Evolutionary conservation across 192 early-diverging fungal species (phyloP).

Genomic region (Rhizoclosmatium globosum): DNA sequence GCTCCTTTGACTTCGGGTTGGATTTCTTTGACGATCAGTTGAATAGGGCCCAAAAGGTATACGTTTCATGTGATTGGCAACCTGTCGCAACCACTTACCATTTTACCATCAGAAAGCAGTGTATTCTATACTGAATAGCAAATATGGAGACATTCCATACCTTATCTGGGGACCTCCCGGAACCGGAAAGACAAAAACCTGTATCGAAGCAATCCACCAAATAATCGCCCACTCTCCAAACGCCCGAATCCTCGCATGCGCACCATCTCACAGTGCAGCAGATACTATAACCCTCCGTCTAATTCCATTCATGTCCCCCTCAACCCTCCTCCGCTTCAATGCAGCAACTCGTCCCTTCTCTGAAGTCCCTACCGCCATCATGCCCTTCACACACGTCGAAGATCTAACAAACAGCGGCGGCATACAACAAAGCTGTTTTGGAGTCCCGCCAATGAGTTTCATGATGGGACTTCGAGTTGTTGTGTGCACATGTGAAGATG

Average conservation of each 20-base stretch:
- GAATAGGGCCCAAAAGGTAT: conserved; percentile 37
- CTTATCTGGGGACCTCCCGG: conserved; percentile 46
- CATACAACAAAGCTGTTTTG: conserved; percentile 35
- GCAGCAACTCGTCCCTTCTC: conserved; percentile 49
- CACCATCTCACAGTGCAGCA: conserved; percentile 60
- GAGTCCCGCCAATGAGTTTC: conserved; percentile 50
- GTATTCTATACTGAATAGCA: conserved; percentile 9
- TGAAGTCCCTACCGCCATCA: conserved; percentile 51
- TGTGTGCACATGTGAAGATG: conserved; percentile 60
- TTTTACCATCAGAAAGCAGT: conserved; percentile 34
- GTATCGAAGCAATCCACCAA: conserved; percentile 59
- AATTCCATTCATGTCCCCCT: conserved; percentile 42
- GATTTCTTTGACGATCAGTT: conserved; percentile 30
- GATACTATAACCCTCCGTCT: conserved; percentile 63
- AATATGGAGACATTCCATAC: conserved; percentile 47
- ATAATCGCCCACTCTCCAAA: conserved; percentile 45
- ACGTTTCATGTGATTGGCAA: neutral
- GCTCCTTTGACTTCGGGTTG: neutral
- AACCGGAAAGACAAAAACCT: conserved; percentile 67
- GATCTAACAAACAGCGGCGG: conserved; percentile 16
- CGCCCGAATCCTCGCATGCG: conserved; percentile 59
- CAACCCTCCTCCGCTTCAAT: conserved; percentile 56
- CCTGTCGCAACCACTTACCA: no score
- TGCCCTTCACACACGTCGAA: conserved; percentile 49
- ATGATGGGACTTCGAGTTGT: conserved; percentile 54